Percentiles rank a stretch among this genome's conserved stretches.
Evolutionary conservation across 805 yeast species (phyloP).

Genomic region (Starmerella bombicola): DNA sequence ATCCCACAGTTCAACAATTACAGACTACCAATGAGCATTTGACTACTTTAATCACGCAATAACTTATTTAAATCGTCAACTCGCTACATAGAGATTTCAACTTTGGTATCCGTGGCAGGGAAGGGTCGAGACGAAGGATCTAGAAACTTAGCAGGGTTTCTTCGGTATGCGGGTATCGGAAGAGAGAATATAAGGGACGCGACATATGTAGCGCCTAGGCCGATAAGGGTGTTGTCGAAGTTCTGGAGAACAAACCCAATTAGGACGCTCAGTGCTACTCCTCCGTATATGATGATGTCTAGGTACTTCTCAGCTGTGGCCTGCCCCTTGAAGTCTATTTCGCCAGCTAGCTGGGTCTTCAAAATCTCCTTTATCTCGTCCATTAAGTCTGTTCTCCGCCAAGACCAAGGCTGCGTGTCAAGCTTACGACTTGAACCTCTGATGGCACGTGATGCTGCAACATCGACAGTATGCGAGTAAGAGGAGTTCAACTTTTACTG

Average conservation of each 20-base stretch:
- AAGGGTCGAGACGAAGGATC: no score
- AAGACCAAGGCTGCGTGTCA: no score
- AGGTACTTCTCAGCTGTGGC: constrained; percentile 7
- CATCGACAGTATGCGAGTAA: neutral
- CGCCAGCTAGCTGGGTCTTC: constrained; percentile 17
- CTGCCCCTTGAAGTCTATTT: constrained; percentile 25
- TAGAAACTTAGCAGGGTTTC: constrained; percentile 19
- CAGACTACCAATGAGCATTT: no score
- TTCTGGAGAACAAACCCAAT: constrained; percentile 13
- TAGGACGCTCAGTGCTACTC: constrained; percentile 15
- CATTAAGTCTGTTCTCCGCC: no score
- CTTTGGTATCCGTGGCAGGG: no score
- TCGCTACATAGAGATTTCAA: no score
- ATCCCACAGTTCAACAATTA: no score
- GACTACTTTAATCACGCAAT: no score
- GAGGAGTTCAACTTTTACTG: no score
- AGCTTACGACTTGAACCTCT: no score
- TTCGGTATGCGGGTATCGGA: constrained; percentile 20
- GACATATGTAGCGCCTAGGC: constrained; percentile 11
- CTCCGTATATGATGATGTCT: constrained; percentile 7
- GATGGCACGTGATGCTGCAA: no score
- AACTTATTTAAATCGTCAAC: no score
- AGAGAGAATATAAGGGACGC: constrained; percentile 16
- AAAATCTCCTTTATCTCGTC: constrained; percentile 16
- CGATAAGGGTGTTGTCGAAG: constrained; percentile 13